phyloP scores from a whole-genome alignment of 2,329 filamentous ascomycete species.

The Beauveria sp. region DNA sequence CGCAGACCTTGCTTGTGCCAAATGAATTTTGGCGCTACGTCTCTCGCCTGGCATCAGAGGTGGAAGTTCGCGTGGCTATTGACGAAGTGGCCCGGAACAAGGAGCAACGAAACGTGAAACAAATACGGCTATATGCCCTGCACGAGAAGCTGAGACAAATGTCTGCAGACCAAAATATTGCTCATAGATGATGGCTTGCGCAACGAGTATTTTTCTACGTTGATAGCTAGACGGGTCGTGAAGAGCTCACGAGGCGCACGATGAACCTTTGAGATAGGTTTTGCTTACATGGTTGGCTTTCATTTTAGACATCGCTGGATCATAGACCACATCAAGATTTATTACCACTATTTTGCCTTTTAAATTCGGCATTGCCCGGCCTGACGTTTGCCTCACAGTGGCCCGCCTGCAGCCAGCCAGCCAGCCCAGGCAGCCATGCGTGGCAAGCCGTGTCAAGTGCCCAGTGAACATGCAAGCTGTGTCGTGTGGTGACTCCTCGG shows the following conservation, averaged over 20 bases:
- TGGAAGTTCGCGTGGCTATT: conserved; percentile 56
- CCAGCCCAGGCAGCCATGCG: conserved; percentile 7
- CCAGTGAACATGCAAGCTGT: background rate
- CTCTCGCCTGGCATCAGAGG: conserved; percentile 51
- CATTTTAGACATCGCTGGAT: background rate
- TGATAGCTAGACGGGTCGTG: background rate
- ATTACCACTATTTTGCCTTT: background rate
- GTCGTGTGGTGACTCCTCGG: background rate
- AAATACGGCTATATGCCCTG: conserved; percentile 16
- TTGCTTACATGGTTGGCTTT: background rate
- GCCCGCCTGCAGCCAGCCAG: conserved; percentile 6
- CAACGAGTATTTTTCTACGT: background rate
- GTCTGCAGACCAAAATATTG: background rate
- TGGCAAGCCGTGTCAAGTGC: conserved; percentile 2
- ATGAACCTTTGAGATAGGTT: background rate
- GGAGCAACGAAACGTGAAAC: conserved; percentile 16
- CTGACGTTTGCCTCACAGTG: conserved; percentile 1
- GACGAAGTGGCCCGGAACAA: conserved; percentile 42
- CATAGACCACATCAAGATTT: background rate
- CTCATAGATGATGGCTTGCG: conserved; percentile 1
- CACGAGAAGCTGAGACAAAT: conserved; percentile 16
- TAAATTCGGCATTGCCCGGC: background rate
- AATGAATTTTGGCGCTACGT: conserved; percentile 6
- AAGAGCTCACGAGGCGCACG: background rate
- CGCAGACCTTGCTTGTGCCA: background rate